phyloP scores from a whole-genome alignment of 768 basidiomycete species.

The Collybia sp. region DNA sequence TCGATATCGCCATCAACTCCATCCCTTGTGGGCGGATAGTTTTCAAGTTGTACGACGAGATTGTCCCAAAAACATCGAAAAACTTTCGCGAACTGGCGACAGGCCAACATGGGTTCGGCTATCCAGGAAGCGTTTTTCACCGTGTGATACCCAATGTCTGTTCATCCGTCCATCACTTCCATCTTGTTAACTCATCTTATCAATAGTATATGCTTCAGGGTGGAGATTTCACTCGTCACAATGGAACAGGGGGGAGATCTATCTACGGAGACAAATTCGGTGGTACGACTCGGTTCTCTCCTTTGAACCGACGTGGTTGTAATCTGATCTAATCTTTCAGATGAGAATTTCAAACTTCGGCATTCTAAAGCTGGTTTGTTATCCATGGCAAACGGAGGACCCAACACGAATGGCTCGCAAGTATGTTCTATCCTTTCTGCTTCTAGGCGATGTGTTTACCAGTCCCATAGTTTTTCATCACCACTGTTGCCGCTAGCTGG shows the following conservation, averaged over 20 bases:
- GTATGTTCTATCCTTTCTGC: constrained; percentile 20
- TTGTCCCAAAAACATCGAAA: constrained; percentile 73
- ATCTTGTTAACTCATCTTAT: constrained; percentile 1
- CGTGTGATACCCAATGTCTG: constrained; percentile 60
- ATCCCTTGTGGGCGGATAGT: constrained; percentile 65
- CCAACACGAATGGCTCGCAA: constrained; percentile 79
- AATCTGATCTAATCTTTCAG: constrained; percentile 26
- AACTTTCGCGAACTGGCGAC: constrained; percentile 83
- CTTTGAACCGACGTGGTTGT: not conserved
- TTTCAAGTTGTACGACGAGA: constrained; percentile 80
- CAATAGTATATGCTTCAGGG: constrained; percentile 80
- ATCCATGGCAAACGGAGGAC: constrained; percentile 88
- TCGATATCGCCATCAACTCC: constrained; percentile 59
- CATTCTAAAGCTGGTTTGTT: constrained; percentile 65
- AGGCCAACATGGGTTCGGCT: constrained; percentile 66
- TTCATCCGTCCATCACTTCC: not conserved
- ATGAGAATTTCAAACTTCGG: constrained; percentile 66
- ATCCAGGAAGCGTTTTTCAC: constrained; percentile 67
- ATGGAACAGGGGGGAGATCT: constrained; percentile 81
- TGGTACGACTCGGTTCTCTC: constrained; percentile 33
- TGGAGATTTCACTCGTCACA: constrained; percentile 74
- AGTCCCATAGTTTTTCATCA: constrained; percentile 63
- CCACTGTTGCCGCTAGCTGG: constrained; percentile 68
- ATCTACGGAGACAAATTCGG: constrained; percentile 81
- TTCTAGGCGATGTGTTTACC: not conserved